Conservation (phyloP, 2,329 filamentous ascomycete species). For the Botrytis tulipae region DNA sequence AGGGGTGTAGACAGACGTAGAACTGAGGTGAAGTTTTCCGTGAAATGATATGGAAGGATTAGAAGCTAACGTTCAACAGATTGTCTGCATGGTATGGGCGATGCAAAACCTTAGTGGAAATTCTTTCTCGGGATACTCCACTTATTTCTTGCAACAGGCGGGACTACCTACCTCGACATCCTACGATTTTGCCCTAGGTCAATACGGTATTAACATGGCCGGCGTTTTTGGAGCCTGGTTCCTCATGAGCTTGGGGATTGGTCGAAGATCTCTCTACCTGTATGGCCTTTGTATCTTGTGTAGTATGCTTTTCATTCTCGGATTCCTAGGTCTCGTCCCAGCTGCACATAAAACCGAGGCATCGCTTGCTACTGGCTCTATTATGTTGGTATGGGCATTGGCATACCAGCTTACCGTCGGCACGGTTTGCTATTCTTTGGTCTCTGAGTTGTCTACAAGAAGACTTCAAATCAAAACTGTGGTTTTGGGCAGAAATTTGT, state of each 20-base stretch:
- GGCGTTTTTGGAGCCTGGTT: conserved; percentile 56
- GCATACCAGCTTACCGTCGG: conserved; percentile 86
- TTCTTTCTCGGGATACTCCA: conserved; percentile 63
- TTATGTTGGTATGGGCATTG: conserved; percentile 81
- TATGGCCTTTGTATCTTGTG: conserved; percentile 47
- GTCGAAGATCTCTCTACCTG: conserved; percentile 52
- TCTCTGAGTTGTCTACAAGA: conserved; percentile 78
- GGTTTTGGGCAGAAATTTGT: conserved; percentile 74
- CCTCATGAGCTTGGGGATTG: conserved; percentile 44
- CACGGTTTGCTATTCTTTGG: conserved; percentile 85
- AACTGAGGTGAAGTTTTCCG: conserved; percentile 42
- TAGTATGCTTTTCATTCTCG: conserved; percentile 74
- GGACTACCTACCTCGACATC: conserved; percentile 50
- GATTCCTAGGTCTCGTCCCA: conserved; percentile 56
- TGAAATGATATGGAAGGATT: neutral
- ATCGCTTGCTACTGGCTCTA: conserved; percentile 42
- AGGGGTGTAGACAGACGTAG: conserved; percentile 49
- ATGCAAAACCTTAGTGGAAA: conserved; percentile 64
- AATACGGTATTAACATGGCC: conserved; percentile 49
- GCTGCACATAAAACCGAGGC: conserved; percentile 29
- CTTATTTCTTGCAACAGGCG: conserved; percentile 57
- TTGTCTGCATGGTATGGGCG: conserved; percentile 59
- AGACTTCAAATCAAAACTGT: conserved; percentile 89
- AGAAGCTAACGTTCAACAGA: conserved; percentile 30
- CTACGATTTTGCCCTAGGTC: conserved; percentile 55